Conservation (phyloP, 495 filamentous ascomycete species). For the Friedmanniomyces endolithicus region DNA sequence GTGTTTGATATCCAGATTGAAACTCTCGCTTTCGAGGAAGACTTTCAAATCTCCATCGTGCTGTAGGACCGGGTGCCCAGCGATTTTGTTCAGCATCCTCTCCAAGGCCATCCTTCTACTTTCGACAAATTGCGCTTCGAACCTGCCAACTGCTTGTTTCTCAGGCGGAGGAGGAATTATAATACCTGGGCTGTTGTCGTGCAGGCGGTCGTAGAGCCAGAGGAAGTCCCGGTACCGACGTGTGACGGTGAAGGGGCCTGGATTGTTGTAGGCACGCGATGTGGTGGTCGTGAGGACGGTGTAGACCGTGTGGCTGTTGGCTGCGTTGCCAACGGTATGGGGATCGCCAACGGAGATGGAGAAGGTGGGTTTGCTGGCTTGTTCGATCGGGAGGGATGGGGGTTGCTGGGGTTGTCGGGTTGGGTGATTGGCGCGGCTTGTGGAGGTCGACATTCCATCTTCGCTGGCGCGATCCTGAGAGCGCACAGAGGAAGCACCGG, state of each 20-base stretch:
- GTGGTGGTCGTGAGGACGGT: conserved; percentile 90
- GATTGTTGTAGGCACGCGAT: conserved; percentile 84
- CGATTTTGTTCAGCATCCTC: conserved; percentile 93
- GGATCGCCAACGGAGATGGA: conserved; percentile 92
- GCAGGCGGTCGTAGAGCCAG: conserved; percentile 90
- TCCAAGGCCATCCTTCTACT: conserved; percentile 79
- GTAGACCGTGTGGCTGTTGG: conserved; percentile 95
- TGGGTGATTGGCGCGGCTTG: conserved; percentile 35
- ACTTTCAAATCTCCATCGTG: conserved; percentile 89
- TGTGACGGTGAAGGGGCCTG: conserved; percentile 73
- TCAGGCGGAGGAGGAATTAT: conserved; percentile 94
- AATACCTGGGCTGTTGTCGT: conserved; percentile 86
- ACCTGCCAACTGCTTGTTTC: conserved; percentile 93
- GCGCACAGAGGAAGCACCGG: conserved; percentile 45
- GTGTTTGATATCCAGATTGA: conserved; percentile 94
- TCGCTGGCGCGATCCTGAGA: conserved; percentile 49
- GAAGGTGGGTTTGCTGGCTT: conserved; percentile 81
- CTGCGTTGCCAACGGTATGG: conserved; percentile 92
- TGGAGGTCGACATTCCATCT: conserved; percentile 49
- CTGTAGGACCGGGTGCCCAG: conserved; percentile 78
- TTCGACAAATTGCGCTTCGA: conserved; percentile 95
- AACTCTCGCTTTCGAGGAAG: conserved; percentile 89
- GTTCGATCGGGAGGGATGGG: conserved; percentile 66
- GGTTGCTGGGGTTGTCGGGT: conserved; percentile 54
- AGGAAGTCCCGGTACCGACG: conserved; percentile 92